Base-by-base conservation (phyloP, 768 basidiomycete species). In the Lactarius hengduanensis region DNA sequence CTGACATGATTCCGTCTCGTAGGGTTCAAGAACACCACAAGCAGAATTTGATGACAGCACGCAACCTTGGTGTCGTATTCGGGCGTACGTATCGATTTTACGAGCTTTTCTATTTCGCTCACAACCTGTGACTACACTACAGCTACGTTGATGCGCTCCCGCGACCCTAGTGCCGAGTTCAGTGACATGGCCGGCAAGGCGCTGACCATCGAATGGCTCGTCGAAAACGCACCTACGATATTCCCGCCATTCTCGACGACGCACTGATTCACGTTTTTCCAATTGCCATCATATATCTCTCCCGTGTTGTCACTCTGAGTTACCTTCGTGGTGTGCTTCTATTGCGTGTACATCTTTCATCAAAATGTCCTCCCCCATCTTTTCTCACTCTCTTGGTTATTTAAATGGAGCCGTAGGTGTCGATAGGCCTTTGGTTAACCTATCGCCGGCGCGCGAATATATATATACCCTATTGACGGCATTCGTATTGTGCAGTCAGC, bases 111-210 rank as follows among this genome's bases (percentile, higher is more conserved):
- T 15, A 9, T 26, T 7, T 58, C 28, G 13, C 54, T 65, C 30
- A 57, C 40, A 13, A 55, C n/a, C 7, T 16, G n/a, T n/a, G 47
- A 62, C 61, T 74, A 2, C 70, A 98, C 62, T 74, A 2, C 70
- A 98, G 96, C 96, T 13, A 98, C 96, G 0, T 81, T 99, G 22
- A 92, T 98, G 89, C 86, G 92, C 72, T 96, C 96, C 9, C 84
- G 85, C 40, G 90, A 96, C 74, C 87, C 90, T 4, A 82, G 83
- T 32, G 86, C 92, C 20, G 97, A 98, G 78, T 98, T 98, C 79
- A 90, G 88, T 72, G 96, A 99, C 76, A 98, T 98, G 92, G 96
- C 93, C 9, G 93, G 94, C 61, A 98, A 96, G 77, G 93, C 96
- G 7, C 83, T 95, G 65, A 86, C 90, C 72, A 82, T 99, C 59